Evolutionary conservation across 768 basidiomycete species (phyloP).

Genomic region (Tubosaeta brunneosetosa): DNA sequence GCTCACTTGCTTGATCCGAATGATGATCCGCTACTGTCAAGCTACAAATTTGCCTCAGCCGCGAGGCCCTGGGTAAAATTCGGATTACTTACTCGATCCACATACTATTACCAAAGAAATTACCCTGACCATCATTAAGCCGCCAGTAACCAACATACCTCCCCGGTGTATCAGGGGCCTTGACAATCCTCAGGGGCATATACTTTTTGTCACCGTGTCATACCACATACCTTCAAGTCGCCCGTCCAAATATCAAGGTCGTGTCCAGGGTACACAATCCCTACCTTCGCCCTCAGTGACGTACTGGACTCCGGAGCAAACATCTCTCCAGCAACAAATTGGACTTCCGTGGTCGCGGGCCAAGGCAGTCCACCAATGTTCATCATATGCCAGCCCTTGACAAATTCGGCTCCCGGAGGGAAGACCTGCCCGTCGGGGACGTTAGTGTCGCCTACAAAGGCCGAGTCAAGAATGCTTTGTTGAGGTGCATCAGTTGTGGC

Average conservation of each 20-base stretch:
- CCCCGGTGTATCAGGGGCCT: constrained; percentile 73
- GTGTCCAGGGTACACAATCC: constrained; percentile 51
- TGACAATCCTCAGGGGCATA: constrained; percentile 1
- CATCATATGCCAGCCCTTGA: constrained; percentile 74
- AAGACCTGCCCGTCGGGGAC: constrained; percentile 72
- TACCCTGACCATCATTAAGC: constrained; percentile 52
- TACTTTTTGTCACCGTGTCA: background rate
- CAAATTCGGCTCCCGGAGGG: constrained; percentile 80
- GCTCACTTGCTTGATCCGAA: constrained; percentile 33
- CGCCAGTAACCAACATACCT: constrained; percentile 77
- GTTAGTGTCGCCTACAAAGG: constrained; percentile 62
- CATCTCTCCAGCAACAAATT: constrained; percentile 68
- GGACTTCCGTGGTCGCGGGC: constrained; percentile 64
- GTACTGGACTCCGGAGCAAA: constrained; percentile 38
- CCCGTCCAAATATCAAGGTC: constrained; percentile 64
- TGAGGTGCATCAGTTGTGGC: background rate
- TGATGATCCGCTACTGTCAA: constrained; percentile 61
- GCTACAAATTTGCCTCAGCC: constrained; percentile 31
- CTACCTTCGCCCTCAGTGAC: constrained; percentile 42
- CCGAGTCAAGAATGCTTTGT: constrained; percentile 39
- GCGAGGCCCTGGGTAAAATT: background rate
- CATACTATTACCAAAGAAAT: constrained; percentile 61
- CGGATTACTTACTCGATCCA: constrained; percentile 70
- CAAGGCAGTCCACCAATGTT: constrained; percentile 63
- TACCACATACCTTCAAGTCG: constrained; percentile 60